Evolutionary conservation across 768 basidiomycete species (phyloP), one percentile per base, ranked within the genome.

Genomic region (Astraeus odoratus): DNA sequence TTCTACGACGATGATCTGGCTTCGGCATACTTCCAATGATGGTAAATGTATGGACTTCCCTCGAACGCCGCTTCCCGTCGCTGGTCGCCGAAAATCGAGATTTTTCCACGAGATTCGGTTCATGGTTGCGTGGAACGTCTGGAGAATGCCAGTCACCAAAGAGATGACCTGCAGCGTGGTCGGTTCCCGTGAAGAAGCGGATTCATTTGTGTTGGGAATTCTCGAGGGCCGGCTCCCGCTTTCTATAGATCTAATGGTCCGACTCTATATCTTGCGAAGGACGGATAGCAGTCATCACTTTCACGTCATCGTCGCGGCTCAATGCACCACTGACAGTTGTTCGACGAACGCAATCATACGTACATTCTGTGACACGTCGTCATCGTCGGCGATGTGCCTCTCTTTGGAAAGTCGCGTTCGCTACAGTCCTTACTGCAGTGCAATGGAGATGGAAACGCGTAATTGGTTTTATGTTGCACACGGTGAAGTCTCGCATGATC

Each of bases 251-350:
- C 52, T 71, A 8, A 64, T 74, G 5, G 65, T 71, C 5, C 69
- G 72, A n/a, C 44, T 76, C 13, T 60, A 67, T 38, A 52, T 78
- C 30, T 56, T 76, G 12, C 56, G 51, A 39, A 68, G 69, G 39
- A 63, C 57, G 13, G 75, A 78, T 53, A 43, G 53, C 9, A 52
- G 54, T 2, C 63, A 58, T 15, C 58, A 46, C 10, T 63, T 70
- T 45, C 72, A 78, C 44, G 49, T 75, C 26, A 40, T 78, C 39
- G 59, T 69, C 24, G 57, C 71, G 7, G 70, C 75, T 3, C 79
- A 81, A 52, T 58, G 60, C 47, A 74, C 79, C 46, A 68, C 72
- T 3, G 77, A 81, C 57, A 75, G 71, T 16, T 71, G 72, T 43
- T 62, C 72, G 13, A 73, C 72, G 44, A 53, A 59, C 10, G 69